Evolutionary conservation across 2,329 filamentous ascomycete species (phyloP).

Genomic region (Arthrobotrys musiformis): DNA sequence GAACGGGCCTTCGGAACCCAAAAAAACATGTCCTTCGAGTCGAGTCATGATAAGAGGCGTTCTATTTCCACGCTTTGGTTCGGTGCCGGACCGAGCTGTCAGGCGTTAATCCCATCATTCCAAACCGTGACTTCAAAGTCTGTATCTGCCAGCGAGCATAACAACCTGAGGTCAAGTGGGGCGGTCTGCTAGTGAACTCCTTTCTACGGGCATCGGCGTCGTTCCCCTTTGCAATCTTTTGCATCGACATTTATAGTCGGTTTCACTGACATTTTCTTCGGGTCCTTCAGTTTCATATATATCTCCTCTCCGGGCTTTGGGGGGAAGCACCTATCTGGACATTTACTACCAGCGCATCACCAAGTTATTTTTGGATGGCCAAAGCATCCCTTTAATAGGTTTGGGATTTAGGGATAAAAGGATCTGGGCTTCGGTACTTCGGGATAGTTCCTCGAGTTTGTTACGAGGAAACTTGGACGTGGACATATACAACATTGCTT

Average conservation of each 20-base stretch:
- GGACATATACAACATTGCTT: constrained; percentile 15
- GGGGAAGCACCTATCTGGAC: neutral
- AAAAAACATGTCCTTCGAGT: neutral
- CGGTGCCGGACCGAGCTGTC: constrained; percentile 51
- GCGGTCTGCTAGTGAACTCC: constrained; percentile 14
- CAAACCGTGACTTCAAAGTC: constrained; percentile 19
- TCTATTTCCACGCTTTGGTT: constrained; percentile 24
- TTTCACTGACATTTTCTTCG: neutral
- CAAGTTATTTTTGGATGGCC: constrained; percentile 30
- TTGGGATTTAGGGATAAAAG: constrained; percentile 33
- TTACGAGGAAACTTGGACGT: constrained; percentile 30
- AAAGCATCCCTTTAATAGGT: constrained; percentile 21
- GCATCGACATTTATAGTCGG: neutral
- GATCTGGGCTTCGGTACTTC: constrained; percentile 41
- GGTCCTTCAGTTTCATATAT: neutral
- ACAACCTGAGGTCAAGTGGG: constrained; percentile 32
- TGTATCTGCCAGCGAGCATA: neutral
- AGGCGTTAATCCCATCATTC: constrained; percentile 23
- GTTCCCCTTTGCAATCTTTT: constrained; percentile 6
- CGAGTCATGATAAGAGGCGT: constrained; percentile 45
- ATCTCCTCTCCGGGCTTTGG: neutral
- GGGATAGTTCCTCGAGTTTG: constrained; percentile 41
- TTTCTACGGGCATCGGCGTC: constrained; percentile 21
- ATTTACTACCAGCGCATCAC: neutral
- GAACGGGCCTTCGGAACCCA: constrained; percentile 9